These are phyloP conservation scores for Pseudocercospora pini-densiflorae DNA, from an alignment of 2,329 filamentous ascomycete species.

Conservation along the genomic window DNA sequence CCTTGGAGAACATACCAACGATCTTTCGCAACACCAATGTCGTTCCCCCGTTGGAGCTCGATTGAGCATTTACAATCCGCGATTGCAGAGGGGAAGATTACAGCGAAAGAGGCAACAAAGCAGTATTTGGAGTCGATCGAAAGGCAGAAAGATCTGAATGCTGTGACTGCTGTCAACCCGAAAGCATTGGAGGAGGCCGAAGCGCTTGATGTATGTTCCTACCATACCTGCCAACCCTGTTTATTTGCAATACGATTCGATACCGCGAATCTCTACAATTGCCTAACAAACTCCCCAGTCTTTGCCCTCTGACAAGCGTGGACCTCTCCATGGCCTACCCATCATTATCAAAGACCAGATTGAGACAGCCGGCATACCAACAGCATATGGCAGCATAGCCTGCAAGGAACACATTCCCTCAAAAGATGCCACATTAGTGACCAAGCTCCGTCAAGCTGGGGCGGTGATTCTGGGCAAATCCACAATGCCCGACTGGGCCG, in stretches of 20 bases:
- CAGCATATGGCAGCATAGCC: slow-evolving; percentile 28
- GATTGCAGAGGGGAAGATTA: slow-evolving; percentile 18
- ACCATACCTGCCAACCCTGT: no score
- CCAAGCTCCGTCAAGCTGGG: slow-evolving; percentile 30
- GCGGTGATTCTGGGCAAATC: slow-evolving; percentile 33
- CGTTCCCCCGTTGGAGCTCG: slow-evolving; percentile 16
- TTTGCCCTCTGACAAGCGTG: slow-evolving; percentile 20
- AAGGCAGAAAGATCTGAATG: slow-evolving; percentile 31
- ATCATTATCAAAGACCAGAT: slow-evolving; percentile 36
- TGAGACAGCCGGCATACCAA: slow-evolving; percentile 29
- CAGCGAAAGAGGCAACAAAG: slow-evolving; percentile 23
- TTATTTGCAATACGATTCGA: no score
- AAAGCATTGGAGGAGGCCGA: slow-evolving; percentile 27
- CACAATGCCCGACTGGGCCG: slow-evolving; percentile 32
- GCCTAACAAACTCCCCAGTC: slow-evolving; percentile 1
- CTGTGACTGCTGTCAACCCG: slow-evolving; percentile 27
- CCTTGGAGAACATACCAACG: slow-evolving; percentile 9
- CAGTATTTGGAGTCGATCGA: slow-evolving; percentile 27
- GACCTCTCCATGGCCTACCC: slow-evolving; percentile 30
- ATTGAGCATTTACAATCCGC: slow-evolving; percentile 27
- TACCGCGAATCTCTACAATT: no score
- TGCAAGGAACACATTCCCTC: slow-evolving; percentile 29
- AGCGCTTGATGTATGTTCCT: slow-evolving; percentile 21
- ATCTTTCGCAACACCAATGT: slow-evolving; percentile 10
- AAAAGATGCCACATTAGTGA: slow-evolving; percentile 28